Percentiles rank a stretch among this genome's conserved stretches.
Evolutionary conservation across 805 yeast species (phyloP).

Genomic region (Citeromyces nyonsensis): DNA sequence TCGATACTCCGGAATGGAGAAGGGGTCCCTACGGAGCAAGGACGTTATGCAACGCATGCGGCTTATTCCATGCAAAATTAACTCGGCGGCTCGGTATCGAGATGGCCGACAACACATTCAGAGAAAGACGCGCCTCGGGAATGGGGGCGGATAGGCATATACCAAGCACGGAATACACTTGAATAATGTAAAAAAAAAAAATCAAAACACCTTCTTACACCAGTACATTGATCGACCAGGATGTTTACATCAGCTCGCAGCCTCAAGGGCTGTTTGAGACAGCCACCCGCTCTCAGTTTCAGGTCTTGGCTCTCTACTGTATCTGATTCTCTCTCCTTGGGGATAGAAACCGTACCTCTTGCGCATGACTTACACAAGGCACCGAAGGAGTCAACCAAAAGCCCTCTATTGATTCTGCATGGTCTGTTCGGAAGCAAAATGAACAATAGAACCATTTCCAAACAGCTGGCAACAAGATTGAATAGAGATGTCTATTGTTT

Average conservation of each 20-base stretch:
- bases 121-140: slow-evolving; percentile 13
- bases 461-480: slow-evolving; percentile 26
- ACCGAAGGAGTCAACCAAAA: slow-evolving; percentile 4
- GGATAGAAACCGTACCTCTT: slow-evolving; percentile 6
- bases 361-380: background rate
- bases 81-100: slow-evolving; percentile 27
- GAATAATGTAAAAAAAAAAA: no score
- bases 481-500: slow-evolving; percentile 47
- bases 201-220: no score
- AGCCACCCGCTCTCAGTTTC: no score
- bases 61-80: slow-evolving; percentile 55
- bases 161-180: no score
- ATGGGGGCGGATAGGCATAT: slow-evolving; percentile 8
- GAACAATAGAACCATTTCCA: slow-evolving; percentile 75
- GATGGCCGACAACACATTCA: slow-evolving; percentile 21
- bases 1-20: slow-evolving; percentile 86
- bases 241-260: no score
- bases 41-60: slow-evolving; percentile 87
- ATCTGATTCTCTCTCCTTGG: no score
- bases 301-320: no score
- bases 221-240: no score
- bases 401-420: slow-evolving; percentile 68
- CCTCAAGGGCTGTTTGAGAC: no score
- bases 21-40: slow-evolving; percentile 75
- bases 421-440: slow-evolving; percentile 78